Base-by-base conservation (phyloP, 2,329 filamentous ascomycete genomes). In the Boeremia lycopersici region DNA sequence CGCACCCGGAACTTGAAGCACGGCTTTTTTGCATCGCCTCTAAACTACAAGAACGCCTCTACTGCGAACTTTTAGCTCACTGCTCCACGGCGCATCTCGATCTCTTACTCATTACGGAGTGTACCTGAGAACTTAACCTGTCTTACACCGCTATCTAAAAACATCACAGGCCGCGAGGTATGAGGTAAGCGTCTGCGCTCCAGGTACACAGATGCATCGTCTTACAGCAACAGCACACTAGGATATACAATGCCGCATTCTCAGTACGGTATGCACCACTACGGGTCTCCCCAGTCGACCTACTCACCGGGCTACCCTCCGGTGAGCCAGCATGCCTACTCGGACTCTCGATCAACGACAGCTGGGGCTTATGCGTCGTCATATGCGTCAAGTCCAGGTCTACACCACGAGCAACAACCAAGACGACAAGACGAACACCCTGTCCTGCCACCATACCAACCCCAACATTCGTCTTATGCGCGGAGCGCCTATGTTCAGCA, bases 161-260 rank as follows among this genome's bases (percentile, higher is more conserved):
- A 65, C 7, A 61, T 60, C 15, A 42, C 66, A 19, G 64, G 36
- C 54, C 66, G 49, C 68, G 73, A 74, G 71, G 74, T 58, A 76
- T 76, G 74, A 76, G 73, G 74, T 75, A 73, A 35, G 57, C 34
- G 25, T 10, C 26, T 26, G 42, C 35, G 31, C 17, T 28, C 44
- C 19, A 36, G 34, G 26, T 17, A 11, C 7, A 17, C 33, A 13
- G 4, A n/a, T 17, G 17, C 46, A 19, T n/a, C 15, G 19, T 48
- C 67, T 70, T 19, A 71, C 54, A 35, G 38, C 15, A 33, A 9
- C 50, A 77, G 74, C 71, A 72, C 71, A 55, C 64, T 76, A 62
- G 73, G 69, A 48, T 75, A 69, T 57, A 74, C 75, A 68, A 74
- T 75, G 74, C 63, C 73, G 57, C 69, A 74, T 62, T 67, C 72